Percentiles rank a stretch among this genome's conserved stretches.
Evolutionary conservation across 371 early-diverging fungal species (phyloP).

Genomic region (Umbelopsis sp.): DNA sequence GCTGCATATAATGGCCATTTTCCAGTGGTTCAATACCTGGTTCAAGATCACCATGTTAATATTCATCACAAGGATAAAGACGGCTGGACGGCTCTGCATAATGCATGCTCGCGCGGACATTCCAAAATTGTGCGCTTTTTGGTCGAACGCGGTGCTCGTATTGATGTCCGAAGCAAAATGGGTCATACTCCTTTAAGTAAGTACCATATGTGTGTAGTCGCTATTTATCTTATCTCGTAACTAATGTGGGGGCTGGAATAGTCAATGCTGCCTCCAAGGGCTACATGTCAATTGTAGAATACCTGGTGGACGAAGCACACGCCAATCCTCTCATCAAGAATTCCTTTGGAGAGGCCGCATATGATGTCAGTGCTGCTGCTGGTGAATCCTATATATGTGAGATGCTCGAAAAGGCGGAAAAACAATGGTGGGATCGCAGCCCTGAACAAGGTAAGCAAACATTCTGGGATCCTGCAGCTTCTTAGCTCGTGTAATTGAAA

Average conservation of each 20-base stretch:
- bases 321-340: slow-evolving; percentile 74
- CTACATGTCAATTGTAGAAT: slow-evolving; percentile 65
- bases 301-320: slow-evolving; percentile 61
- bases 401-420: slow-evolving; percentile 65
- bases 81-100: slow-evolving; percentile 89
- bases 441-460: slow-evolving; percentile 5
- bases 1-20: slow-evolving; percentile 76
- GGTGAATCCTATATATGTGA: slow-evolving; percentile 70
- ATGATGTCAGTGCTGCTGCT: slow-evolving; percentile 78
- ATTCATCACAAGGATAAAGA: slow-evolving; percentile 74
- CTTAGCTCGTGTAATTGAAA: no score
- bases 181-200: slow-evolving; percentile 83
- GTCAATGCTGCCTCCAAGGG: slow-evolving; percentile 83
- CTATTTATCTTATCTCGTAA: no score
- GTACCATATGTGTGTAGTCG: slow-evolving; percentile 18
- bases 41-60: slow-evolving; percentile 63
- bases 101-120: slow-evolving; percentile 70
- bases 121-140: slow-evolving; percentile 63
- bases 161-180: slow-evolving; percentile 67
- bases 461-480: no score
- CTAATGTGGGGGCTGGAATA: slow-evolving; percentile 22
- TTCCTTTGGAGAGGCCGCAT: slow-evolving; percentile 75
- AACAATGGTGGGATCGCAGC: slow-evolving; percentile 37
- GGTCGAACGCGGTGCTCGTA: slow-evolving; percentile 58
- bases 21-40: slow-evolving; percentile 66